A percentile compares a stretch with the other conserved stretches of the same genome.
These are phyloP conservation scores for Plasmodium ovale DNA, from an alignment of 169 alveolate species.

Conservation along the genomic window DNA sequence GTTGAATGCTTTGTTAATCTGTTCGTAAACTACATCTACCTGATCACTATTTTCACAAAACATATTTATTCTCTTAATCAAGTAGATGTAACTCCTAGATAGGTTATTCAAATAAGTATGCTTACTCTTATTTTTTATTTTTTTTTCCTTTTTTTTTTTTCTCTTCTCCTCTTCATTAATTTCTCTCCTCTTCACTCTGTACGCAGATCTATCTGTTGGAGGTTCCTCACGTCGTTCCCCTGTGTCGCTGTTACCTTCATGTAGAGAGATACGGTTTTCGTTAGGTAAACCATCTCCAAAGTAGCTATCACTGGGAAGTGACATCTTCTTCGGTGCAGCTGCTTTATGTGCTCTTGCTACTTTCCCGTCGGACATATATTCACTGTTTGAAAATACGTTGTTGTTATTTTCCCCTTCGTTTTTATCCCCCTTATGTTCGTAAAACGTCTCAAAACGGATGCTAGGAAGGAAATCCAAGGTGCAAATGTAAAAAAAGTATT, in stretches of 20 bases:
- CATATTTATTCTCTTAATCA: slow-evolving; percentile 60
- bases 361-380: slow-evolving; percentile 13
- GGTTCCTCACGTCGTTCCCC: background rate
- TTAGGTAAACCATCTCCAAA: background rate
- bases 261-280: background rate
- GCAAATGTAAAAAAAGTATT: slow-evolving; percentile 65
- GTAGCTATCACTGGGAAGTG: background rate
- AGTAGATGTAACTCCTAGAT: slow-evolving; percentile 62
- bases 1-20: slow-evolving; percentile 51
- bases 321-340: background rate
- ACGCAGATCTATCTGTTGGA: background rate
- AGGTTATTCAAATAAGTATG: slow-evolving; percentile 51
- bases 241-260: background rate
- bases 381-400: background rate
- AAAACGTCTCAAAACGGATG: slow-evolving; percentile 57
- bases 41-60: slow-evolving; percentile 61
- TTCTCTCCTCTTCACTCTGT: background rate
- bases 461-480: slow-evolving; percentile 63
- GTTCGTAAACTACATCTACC: slow-evolving; percentile 56
- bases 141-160: slow-evolving; percentile 52
- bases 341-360: background rate
- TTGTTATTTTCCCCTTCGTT: background rate
- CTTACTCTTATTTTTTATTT: slow-evolving; percentile 42
- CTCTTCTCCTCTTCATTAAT: slow-evolving; percentile 8
- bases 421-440: background rate